phyloP scores from a whole-genome alignment of 371 early-diverging fungal species.

The Circinella umbellata region DNA sequence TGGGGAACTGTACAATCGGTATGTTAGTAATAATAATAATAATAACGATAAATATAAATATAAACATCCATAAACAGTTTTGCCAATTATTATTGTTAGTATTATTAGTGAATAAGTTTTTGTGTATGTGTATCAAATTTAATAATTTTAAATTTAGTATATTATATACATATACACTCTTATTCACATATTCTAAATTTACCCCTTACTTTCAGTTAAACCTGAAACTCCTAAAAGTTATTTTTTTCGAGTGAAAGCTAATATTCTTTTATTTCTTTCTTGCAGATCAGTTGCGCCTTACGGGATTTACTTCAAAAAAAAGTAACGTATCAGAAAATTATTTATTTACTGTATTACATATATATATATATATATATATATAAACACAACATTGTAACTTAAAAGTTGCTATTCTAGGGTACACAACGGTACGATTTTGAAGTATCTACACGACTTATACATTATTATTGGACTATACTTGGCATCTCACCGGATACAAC shows the following conservation, averaged over 20 bases:
- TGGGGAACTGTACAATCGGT: constrained; percentile 33
- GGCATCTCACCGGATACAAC: constrained; percentile 10
- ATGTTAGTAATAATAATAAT: background rate
- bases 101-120: background rate
- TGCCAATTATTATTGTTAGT: background rate
- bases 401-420: constrained; percentile 13
- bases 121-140: background rate
- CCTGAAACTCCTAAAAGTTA: constrained; percentile 9
- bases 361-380: background rate
- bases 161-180: background rate
- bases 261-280: background rate
- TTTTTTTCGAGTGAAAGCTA: background rate
- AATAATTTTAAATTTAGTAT: background rate
- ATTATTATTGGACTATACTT: constrained; percentile 29
- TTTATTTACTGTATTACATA: too few relatives aligned
- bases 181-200: background rate
- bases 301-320: constrained; percentile 27
- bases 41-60: background rate
- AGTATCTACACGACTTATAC: constrained; percentile 18
- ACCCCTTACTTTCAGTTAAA: constrained; percentile 1
- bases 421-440: constrained; percentile 21
- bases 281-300: constrained; percentile 32
- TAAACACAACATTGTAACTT: constrained; percentile 5
- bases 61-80: background rate
- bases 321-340: constrained; percentile 15